Conservation (phyloP, 768 basidiomycete genomes). For the Pleurotus giganteus region DNA sequence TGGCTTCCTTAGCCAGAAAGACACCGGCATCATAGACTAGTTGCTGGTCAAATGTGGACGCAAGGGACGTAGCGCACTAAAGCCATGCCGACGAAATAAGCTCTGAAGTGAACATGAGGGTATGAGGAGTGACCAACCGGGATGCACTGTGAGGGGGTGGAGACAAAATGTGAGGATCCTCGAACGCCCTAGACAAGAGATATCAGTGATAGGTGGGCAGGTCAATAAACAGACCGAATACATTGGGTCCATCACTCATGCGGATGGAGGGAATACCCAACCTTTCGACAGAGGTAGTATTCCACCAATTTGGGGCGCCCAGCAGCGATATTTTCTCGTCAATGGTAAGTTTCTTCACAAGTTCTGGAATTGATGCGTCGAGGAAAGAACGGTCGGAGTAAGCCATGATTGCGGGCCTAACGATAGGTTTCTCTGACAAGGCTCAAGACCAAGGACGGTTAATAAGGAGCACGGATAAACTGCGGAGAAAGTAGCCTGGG, state of each 20-base stretch:
- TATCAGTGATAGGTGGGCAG: neutral
- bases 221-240: slow-evolving; percentile 18
- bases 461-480: slow-evolving; percentile 4
- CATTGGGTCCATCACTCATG: slow-evolving; percentile 73
- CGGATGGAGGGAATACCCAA: slow-evolving; percentile 65
- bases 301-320: slow-evolving; percentile 72
- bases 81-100: neutral
- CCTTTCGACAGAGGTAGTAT: slow-evolving; percentile 53
- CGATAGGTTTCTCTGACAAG: neutral
- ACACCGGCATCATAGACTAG: slow-evolving; percentile 52
- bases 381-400: slow-evolving; percentile 41
- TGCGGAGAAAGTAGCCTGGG: neutral
- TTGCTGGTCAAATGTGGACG: slow-evolving; percentile 65
- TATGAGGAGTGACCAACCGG: slow-evolving; percentile 42
- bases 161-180: slow-evolving; percentile 63
- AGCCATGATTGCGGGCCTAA: slow-evolving; percentile 1
- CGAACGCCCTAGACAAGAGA: slow-evolving; percentile 51
- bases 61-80: slow-evolving; percentile 69
- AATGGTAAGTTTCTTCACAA: slow-evolving; percentile 50
- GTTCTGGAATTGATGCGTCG: slow-evolving; percentile 46
- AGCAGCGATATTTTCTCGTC: slow-evolving; percentile 67
- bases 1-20: slow-evolving; percentile 64
- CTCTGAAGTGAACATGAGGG: neutral
- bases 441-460: neutral
- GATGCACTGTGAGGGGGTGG: slow-evolving; percentile 63